Percentiles rank a stretch among this genome's conserved stretches.
Conservation (phyloP, 192 early-diverging fungal species). For the Mortierella antarctica region DNA sequence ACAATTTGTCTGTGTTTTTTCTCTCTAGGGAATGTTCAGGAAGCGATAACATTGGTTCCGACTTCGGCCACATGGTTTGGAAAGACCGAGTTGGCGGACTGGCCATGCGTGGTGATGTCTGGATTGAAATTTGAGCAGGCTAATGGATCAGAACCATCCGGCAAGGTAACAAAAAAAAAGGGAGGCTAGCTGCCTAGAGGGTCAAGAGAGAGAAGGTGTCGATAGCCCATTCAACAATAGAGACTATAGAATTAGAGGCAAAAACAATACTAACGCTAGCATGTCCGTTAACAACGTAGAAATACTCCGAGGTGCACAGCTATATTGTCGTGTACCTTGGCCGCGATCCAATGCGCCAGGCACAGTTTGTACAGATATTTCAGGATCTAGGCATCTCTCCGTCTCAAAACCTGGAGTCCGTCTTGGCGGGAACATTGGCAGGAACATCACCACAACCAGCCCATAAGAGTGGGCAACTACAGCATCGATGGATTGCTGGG, state of each 20-base stretch:
- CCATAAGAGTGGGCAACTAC: background rate
- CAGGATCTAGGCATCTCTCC: conserved; percentile 43
- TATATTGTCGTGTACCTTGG: conserved; percentile 49
- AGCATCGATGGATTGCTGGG: conserved; percentile 49
- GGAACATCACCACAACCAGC: background rate
- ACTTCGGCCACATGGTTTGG: conserved; percentile 45
- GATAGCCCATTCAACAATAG: background rate
- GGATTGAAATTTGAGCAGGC: conserved; percentile 50
- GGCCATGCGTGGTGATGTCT: conserved; percentile 53
- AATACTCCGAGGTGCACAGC: conserved; percentile 39
- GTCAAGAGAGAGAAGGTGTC: no score
- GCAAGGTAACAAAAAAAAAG: conserved; percentile 12
- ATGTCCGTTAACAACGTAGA: conserved; percentile 3
- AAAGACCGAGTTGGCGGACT: conserved; percentile 40
- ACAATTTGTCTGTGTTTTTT: background rate
- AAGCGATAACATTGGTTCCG: conserved; percentile 43
- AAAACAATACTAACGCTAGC: background rate
- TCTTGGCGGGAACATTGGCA: background rate
- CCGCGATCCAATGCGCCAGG: conserved; percentile 37
- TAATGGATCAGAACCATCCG: conserved; percentile 18
- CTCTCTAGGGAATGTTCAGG: conserved; percentile 29
- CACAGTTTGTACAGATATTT: conserved; percentile 38
- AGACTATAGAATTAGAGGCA: background rate
- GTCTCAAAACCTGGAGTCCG: conserved; percentile 3
- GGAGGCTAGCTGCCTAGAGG: no score